Percentiles rank a stretch among this genome's conserved stretches.
These are phyloP conservation scores for Mycena belliarum DNA, from an alignment of 768 basidiomycete species.

Conservation along the genomic window DNA sequence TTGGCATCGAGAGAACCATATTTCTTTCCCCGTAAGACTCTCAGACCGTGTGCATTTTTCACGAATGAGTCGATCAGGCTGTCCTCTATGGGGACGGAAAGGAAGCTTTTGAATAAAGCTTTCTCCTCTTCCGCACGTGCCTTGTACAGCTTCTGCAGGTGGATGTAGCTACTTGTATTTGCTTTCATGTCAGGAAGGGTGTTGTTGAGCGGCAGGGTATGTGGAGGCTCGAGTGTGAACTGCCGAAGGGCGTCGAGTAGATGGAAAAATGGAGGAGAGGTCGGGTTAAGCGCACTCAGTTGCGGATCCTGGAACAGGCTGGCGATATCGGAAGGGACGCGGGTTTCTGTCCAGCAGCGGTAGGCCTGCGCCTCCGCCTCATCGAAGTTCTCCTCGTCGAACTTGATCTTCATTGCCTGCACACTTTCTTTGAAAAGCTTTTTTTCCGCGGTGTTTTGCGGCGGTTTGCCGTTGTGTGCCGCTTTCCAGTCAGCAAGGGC, in stretches of 20 bases:
- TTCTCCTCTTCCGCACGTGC: conserved; percentile 72
- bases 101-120: conserved; percentile 49
- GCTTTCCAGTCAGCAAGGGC: conserved; percentile 83
- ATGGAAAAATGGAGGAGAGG: conserved; percentile 71
- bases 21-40: conserved; percentile 60
- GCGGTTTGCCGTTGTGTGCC: conserved; percentile 66
- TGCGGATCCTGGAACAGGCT: conserved; percentile 64
- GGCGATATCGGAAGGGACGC: conserved; percentile 67
- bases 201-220: conserved; percentile 80
- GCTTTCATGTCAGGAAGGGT: conserved; percentile 97
- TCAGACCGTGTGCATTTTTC: conserved; percentile 77
- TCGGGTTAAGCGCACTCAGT: conserved; percentile 40
- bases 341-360: conserved; percentile 64
- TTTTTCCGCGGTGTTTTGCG: conserved; percentile 63
- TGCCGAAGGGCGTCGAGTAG: conserved; percentile 72
- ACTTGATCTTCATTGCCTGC: conserved; percentile 63
- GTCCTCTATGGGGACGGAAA: conserved; percentile 49
- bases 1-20: conserved; percentile 62
- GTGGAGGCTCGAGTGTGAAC: conserved; percentile 57
- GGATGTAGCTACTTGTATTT: conserved; percentile 79
- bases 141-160: conserved; percentile 85
- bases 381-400: conserved; percentile 97
- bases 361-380: conserved; percentile 91
- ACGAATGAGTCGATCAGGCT: conserved; percentile 69
- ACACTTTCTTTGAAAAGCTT: conserved; percentile 75